A percentile compares a stretch with the other conserved stretches of the same genome.
Conservation (phyloP, 495 filamentous ascomycete species). For the Stereocaulon alpinum region DNA sequence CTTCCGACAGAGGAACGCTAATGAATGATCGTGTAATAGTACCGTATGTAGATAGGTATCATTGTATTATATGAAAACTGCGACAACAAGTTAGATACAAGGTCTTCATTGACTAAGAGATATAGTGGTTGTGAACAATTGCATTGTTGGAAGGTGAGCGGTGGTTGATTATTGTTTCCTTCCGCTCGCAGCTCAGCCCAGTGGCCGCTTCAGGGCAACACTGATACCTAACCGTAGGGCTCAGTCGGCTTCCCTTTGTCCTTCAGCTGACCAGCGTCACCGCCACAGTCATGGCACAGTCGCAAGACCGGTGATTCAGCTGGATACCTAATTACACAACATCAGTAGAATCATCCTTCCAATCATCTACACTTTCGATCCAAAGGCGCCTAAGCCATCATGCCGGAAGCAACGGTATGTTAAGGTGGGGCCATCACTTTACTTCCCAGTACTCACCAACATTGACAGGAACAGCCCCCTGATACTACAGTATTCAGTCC, state of each 20-base stretch:
- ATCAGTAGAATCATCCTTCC: neutral
- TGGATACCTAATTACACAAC: too few species aligned
- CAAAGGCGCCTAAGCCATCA: slow-evolving; percentile 4
- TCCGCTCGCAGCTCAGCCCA: neutral
- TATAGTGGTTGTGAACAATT: neutral
- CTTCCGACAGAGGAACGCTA: too few species aligned
- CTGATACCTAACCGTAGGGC: slow-evolving; percentile 4
- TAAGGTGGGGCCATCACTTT: neutral
- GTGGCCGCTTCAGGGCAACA: neutral
- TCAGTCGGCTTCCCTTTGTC: slow-evolving; percentile 2
- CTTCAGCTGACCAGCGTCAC: slow-evolving; percentile 1
- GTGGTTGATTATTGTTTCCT: neutral
- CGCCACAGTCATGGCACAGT: neutral
- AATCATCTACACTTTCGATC: neutral
- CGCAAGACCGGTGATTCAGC: neutral
- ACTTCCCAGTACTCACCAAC: neutral
- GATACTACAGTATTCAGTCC: slow-evolving; percentile 24
- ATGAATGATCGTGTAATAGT: too few species aligned
- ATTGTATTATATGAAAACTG: too few species aligned
- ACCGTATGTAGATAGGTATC: too few species aligned
- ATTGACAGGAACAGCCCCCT: slow-evolving; percentile 29
- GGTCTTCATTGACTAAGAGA: neutral
- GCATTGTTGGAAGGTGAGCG: neutral
- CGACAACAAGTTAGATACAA: too few species aligned
- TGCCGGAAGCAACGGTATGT: slow-evolving; percentile 11